These are phyloP conservation scores for Prunus padus DNA, from an alignment of 306 rosid genomes.

Conservation along the genomic window DNA sequence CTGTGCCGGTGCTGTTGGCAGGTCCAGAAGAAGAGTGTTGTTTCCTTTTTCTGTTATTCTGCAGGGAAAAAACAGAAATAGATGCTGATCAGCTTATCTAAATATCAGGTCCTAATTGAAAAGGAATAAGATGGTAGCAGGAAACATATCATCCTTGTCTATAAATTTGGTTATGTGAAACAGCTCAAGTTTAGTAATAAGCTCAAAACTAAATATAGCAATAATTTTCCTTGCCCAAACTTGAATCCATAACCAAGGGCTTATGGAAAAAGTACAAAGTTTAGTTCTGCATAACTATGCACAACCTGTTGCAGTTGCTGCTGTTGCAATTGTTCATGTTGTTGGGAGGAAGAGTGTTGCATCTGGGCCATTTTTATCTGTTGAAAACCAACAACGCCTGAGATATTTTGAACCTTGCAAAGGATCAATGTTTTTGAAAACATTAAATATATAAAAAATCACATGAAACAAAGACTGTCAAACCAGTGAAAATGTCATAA, in stretches of 20 bases:
- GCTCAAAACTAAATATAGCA: not conserved
- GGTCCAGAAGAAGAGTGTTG: conserved; percentile 93
- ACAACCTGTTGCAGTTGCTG: conserved; percentile 77
- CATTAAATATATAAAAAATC: not conserved
- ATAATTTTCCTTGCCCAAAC: not conserved
- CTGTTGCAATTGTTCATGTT: conserved; percentile 74
- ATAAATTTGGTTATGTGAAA: conserved; percentile 8
- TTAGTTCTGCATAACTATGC: conserved; percentile 13
- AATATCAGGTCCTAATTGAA: conserved; percentile 17
- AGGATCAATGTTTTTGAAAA: not conserved
- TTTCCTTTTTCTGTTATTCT: conserved; percentile 86
- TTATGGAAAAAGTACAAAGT: conserved; percentile 3
- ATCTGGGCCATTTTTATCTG: conserved; percentile 79
- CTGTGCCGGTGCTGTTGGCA: conserved; percentile 91
- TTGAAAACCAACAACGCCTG: conserved; percentile 31
- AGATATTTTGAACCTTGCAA: conserved; percentile 5
- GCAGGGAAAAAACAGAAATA: conserved; percentile 25
- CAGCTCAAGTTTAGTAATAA: not conserved
- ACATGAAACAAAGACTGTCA: not conserved
- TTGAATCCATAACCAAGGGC: conserved; percentile 2
- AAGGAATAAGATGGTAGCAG: conserved; percentile 17
- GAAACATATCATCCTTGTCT: not conserved
- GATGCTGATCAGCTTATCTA: conserved; percentile 15
- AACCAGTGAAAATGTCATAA: not conserved
- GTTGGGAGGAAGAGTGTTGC: conserved; percentile 79